A percentile compares a stretch with the other conserved stretches of the same genome.
phyloP scores from a whole-genome alignment of 805 yeast species.

The Wickerhamomyces silvicola region DNA sequence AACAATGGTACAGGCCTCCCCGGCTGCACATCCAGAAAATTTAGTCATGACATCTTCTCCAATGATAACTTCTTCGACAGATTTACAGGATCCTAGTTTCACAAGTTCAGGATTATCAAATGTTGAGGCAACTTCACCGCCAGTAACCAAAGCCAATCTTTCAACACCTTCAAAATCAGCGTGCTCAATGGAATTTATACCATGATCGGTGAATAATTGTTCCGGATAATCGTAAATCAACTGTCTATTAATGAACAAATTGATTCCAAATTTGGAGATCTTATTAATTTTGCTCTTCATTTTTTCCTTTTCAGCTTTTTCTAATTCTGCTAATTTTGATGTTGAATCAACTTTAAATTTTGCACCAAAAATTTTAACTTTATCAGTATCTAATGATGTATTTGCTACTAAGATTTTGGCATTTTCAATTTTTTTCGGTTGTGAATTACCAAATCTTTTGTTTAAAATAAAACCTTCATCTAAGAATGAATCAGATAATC shows the following conservation, averaged over 20 bases:
- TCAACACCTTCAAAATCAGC: constrained; percentile 98
- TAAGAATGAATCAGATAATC: constrained; percentile 81
- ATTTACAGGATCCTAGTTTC: constrained; percentile 80
- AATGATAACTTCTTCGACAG: constrained; percentile 84
- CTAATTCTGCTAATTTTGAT: constrained; percentile 85
- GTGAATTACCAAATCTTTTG: constrained; percentile 90
- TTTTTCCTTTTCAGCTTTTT: constrained; percentile 88
- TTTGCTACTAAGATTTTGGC: constrained; percentile 90
- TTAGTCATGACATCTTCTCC: constrained; percentile 90
- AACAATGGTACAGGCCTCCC: constrained; percentile 94
- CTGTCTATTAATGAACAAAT: constrained; percentile 92
- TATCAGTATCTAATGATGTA: constrained; percentile 95
- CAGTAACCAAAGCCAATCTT: constrained; percentile 91
- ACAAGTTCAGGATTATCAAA: constrained; percentile 89
- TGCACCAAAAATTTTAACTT: constrained; percentile 96
- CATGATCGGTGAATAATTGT: constrained; percentile 82
- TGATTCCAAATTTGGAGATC: constrained; percentile 80
- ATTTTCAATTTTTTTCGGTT: constrained; percentile 77
- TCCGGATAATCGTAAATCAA: constrained; percentile 98
- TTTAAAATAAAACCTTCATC: constrained; percentile 94
- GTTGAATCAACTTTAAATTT: constrained; percentile 96
- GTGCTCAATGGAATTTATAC: constrained; percentile 90
- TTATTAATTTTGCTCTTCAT: constrained; percentile 87
- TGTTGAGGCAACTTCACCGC: constrained; percentile 96
- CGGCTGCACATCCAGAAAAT: constrained; percentile 92